Evolutionary conservation across 768 basidiomycete genomes (phyloP), one percentile per base, ranked within the genome.

Genomic region (Lyophyllum semitale): DNA sequence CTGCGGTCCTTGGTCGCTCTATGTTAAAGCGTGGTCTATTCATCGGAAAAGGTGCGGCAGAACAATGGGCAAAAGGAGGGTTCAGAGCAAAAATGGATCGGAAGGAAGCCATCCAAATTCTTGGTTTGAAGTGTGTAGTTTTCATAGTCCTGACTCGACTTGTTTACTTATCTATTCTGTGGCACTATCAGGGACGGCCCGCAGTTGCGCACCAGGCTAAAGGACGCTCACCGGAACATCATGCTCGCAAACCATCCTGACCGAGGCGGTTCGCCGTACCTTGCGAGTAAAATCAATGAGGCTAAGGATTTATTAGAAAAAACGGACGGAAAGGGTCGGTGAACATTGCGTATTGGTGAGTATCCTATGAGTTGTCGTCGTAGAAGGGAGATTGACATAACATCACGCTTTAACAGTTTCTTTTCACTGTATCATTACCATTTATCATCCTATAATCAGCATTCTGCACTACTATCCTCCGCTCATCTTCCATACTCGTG

Each of bases 161-260:
- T 42, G 13, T 54, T 50, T 44, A 22, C 20, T 42, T 53, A 52
- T 11, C 27, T 49, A 8, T 38, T 27, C 20, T 50, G 59, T 38
- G 13, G 4, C 40, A 4, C 47, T 50, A 8, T 1, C 67, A 99
- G 96, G 73, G 96, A 98, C 59, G 84, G 86, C 17, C 81, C 91
- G 9, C 78, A 77, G 53, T 74, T 96, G n/a, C 82, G 84, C n/a
- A 83, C 68, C 50, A 85, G 79, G 69, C 70, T 98, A 54, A 98
- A 98, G 75, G 96, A 98, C 63, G 95, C 97, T 0, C 97, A 99
- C 73, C 86, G 96, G 52, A 84, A 89, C 33, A 91, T 99, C 62
- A 99, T 99, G 97, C 82, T 98, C 48, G 91, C 94, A 26, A 99
- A 99, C 73, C 97, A 99, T 75, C 97, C 97, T 11, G 97, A 99